phyloP scores from a whole-genome alignment of 352 stramenopile genomes.

The Aphanomyces invadans region DNA sequence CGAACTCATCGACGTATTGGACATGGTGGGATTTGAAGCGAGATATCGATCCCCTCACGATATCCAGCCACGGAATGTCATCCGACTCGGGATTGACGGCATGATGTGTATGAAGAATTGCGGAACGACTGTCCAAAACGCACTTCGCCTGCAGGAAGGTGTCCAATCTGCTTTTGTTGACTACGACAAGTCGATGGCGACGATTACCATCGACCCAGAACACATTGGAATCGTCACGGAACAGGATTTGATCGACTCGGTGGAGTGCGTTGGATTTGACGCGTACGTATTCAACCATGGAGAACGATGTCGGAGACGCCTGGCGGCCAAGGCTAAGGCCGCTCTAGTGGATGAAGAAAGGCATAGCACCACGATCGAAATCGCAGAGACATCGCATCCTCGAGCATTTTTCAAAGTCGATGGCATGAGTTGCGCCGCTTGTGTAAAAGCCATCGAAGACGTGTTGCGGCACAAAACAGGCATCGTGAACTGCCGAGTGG shows the following conservation, averaged over 20 bases:
- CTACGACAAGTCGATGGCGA: constrained; percentile 36
- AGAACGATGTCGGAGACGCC: constrained; percentile 48
- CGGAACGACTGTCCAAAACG: constrained; percentile 48
- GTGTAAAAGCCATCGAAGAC: constrained; percentile 83
- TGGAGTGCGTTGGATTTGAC: constrained; percentile 31
- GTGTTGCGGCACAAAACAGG: constrained; percentile 49
- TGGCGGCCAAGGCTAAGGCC: constrained; percentile 41
- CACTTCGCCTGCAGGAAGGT: constrained; percentile 28
- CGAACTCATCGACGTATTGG: constrained; percentile 26
- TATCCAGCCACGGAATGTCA: constrained; percentile 28
- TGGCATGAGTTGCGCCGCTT: constrained; percentile 82
- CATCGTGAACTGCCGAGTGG: constrained; percentile 70
- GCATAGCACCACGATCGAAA: constrained; percentile 28
- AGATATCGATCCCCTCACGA: not conserved
- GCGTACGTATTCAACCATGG: constrained; percentile 41
- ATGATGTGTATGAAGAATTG: constrained; percentile 69
- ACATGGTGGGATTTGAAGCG: constrained; percentile 28
- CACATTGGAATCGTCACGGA: constrained; percentile 19
- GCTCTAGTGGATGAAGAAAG: constrained; percentile 29
- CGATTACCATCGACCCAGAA: constrained; percentile 32
- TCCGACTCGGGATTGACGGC: constrained; percentile 62
- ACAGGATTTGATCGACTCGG: constrained; percentile 28
- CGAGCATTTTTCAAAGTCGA: constrained; percentile 75
- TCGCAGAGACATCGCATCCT: constrained; percentile 34
- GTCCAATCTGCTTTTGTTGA: constrained; percentile 30